phyloP scores from a whole-genome alignment of 495 filamentous ascomycete genomes.

The Penicillium longicatenatum region DNA sequence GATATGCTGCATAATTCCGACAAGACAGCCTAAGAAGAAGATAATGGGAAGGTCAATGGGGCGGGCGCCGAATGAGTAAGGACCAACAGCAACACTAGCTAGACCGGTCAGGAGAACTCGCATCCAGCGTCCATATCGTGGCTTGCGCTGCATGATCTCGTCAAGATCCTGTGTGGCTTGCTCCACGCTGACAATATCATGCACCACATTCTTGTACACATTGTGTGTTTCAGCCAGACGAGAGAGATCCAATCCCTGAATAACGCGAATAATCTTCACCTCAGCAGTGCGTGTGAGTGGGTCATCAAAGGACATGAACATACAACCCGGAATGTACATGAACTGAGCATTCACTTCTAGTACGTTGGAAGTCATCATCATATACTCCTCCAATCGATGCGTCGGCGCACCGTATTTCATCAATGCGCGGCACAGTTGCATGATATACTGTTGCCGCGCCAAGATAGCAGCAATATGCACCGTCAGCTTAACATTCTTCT shows the following conservation, averaged over 20 bases:
- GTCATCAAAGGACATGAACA: conserved; percentile 94
- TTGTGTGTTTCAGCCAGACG: conserved; percentile 80
- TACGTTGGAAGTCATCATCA: conserved; percentile 83
- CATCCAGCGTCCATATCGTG: conserved; percentile 61
- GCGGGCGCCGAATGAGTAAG: conserved; percentile 82
- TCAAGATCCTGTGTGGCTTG: conserved; percentile 71
- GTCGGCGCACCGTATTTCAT: conserved; percentile 82
- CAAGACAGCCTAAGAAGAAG: conserved; percentile 78
- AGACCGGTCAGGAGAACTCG: conserved; percentile 75
- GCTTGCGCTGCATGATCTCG: conserved; percentile 56
- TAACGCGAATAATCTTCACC: conserved; percentile 76
- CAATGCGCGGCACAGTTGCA: conserved; percentile 81
- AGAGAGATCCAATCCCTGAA: conserved; percentile 78
- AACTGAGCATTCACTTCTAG: conserved; percentile 88
- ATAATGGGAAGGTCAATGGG: conserved; percentile 83
- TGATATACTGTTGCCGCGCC: conserved; percentile 76
- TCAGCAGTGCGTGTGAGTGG: conserved; percentile 82
- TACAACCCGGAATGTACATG: conserved; percentile 86
- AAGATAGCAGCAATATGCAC: conserved; percentile 80
- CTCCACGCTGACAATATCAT: conserved; percentile 77
- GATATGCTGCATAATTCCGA: conserved; percentile 78
- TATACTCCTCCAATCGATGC: conserved; percentile 76
- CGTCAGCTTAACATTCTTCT: conserved; percentile 71
- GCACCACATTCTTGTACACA: conserved; percentile 90
- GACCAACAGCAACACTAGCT: conserved; percentile 75